Percentiles rank a stretch among this genome's conserved stretches.
Conservation (phyloP, 768 basidiomycete species). For the Pleurotus sapidus region DNA sequence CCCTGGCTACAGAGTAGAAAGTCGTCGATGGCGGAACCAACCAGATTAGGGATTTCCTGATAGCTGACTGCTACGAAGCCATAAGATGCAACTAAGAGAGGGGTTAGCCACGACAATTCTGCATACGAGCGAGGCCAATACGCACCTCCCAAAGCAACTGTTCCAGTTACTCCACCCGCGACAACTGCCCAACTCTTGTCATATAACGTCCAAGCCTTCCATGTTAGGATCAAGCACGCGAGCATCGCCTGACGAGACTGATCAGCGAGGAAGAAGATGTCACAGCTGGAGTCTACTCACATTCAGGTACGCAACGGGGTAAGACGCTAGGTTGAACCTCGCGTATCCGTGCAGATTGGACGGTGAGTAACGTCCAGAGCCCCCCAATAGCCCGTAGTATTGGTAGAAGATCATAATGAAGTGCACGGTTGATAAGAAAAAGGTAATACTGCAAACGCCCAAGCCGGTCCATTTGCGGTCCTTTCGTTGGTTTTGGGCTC, state of each 20-base stretch:
- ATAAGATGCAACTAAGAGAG: not conserved
- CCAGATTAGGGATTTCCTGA: not conserved
- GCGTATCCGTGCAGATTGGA: not conserved
- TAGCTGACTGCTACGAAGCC: not conserved
- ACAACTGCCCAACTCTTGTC: not conserved
- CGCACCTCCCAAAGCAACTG: not conserved
- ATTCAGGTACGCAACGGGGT: not conserved
- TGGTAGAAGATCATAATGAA: conserved; percentile 4
- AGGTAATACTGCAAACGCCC: not conserved
- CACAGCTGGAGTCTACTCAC: not conserved
- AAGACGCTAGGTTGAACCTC: not conserved
- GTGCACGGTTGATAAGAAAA: not conserved
- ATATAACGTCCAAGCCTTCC: not conserved
- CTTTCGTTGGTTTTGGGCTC: not conserved
- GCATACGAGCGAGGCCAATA: not conserved
- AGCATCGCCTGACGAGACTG: not conserved
- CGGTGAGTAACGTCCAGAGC: not conserved
- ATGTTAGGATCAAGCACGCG: not conserved
- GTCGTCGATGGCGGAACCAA: not conserved
- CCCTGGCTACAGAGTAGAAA: not conserved
- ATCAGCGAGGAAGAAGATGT: not conserved
- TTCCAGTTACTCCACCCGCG: not conserved
- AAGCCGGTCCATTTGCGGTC: conserved; percentile 1
- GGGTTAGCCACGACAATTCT: not conserved
- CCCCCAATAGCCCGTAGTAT: not conserved